Evolutionary conservation across 257 asterid genomes (phyloP), one percentile per base, ranked within the genome.

Genomic region (Forsythia viridissima): DNA sequence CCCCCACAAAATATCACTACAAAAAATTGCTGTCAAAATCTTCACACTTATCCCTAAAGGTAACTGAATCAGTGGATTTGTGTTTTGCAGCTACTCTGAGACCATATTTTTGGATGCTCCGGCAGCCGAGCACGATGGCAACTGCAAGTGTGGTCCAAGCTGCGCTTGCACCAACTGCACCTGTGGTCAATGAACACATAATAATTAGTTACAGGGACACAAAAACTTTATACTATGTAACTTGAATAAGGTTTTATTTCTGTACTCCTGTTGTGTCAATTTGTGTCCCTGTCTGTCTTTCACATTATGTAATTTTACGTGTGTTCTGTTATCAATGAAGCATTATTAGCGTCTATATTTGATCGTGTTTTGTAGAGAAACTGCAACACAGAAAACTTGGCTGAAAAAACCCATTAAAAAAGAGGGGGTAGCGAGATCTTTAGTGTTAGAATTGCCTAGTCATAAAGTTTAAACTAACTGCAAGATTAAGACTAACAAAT

Each of bases 91-190:
- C 89, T 84, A 70, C 86, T 61, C 57, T 5, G 92, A 81, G 89
- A 83, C 78, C 24, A 3, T 80, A 7, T 73, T 75, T 46, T 75
- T 81, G 88, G 93, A 81, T 8, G 85, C 42, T 51, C 80, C 82
- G 30, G 89, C 79, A 0, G 87, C 80, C 1, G 97, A 90, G 88
- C 59, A 86, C 5, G 88, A 80, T 42, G 91, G 93, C 20, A 80
- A 85, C 44, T 89, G 97, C 94, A 90, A 89, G 92, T 91, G 97
- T 73, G 91, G 97, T 4, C 3, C 88, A 11, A 86, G 85, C 87
- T 90, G 97, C 84, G 8, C 87, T 36, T 93, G 97, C 82, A 76
- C 67, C 24, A 51, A 78, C 87, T 90, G 97, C 92, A 86, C 88
- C 67, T 93, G 97, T 55, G 83, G 81, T 80, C 85, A 82, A 76